Percentiles rank a stretch among this genome's conserved stretches.
Conservation (phyloP, 352 stramenopile species). For the Phytophthora lateralis region DNA sequence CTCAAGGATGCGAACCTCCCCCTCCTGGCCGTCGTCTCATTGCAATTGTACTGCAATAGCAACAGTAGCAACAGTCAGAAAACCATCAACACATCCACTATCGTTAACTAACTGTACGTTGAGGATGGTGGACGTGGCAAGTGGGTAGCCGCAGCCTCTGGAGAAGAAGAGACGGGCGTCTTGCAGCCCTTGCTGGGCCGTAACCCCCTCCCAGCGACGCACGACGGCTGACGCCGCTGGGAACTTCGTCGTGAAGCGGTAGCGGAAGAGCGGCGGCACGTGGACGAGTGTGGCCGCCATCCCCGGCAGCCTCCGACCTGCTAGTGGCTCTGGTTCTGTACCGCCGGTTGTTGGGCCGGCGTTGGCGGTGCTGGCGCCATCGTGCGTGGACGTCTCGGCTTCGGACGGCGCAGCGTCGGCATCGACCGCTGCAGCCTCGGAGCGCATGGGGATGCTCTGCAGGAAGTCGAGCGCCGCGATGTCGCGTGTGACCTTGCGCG, state of each 20-base stretch:
- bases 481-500: constrained; percentile 83
- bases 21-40: constrained; percentile 55
- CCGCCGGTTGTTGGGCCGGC: background rate
- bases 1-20: constrained; percentile 63
- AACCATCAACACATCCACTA: background rate
- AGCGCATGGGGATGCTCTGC: constrained; percentile 87
- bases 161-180: constrained; percentile 85
- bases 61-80: constrained; percentile 3
- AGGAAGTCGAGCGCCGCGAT: constrained; percentile 90
- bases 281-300: constrained; percentile 71
- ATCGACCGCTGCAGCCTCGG: constrained; percentile 36
- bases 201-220: constrained; percentile 73
- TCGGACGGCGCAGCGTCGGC: constrained; percentile 2
- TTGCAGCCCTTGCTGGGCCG: constrained; percentile 67
- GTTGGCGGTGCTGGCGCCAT: constrained; percentile 1
- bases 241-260: constrained; percentile 82
- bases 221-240: constrained; percentile 78
- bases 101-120: constrained; percentile 34
- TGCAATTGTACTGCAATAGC: constrained; percentile 76
- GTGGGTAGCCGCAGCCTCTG: constrained; percentile 79
- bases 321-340: constrained; percentile 55
- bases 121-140: constrained; percentile 81
- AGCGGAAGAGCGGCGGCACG: constrained; percentile 70
- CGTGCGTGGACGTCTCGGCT: constrained; percentile 8
- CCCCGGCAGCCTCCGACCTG: constrained; percentile 68